phyloP scores from a whole-genome alignment of 176 grass and related monocot genomes.

The Carex pumila region DNA sequence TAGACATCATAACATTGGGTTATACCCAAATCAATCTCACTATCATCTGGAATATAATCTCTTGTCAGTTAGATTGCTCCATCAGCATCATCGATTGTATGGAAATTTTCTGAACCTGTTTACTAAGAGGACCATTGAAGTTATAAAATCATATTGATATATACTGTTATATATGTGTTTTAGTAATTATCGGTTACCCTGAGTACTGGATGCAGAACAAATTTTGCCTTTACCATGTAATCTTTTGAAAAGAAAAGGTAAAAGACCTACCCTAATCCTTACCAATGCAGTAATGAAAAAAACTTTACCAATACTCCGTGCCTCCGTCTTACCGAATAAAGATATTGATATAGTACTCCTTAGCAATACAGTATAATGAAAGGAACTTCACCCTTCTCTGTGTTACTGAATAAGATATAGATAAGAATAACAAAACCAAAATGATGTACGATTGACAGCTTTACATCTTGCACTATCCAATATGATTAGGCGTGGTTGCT shows the following conservation, averaged over 20 bases:
- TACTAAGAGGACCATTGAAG: background rate
- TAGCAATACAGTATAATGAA: background rate
- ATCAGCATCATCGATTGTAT: background rate
- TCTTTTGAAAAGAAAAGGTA: background rate
- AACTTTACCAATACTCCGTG: background rate
- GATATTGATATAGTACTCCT: background rate
- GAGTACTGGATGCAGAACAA: background rate
- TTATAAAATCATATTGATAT: background rate
- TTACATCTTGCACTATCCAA: background rate
- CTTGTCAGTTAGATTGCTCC: background rate
- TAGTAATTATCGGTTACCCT: background rate
- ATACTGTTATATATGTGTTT: background rate
- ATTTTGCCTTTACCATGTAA: background rate
- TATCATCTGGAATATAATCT: background rate
- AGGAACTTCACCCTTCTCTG: background rate
- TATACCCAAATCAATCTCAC: background rate
- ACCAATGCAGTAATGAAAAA: background rate
- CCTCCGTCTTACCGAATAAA: background rate
- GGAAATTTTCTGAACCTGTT: background rate
- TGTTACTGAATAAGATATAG: background rate
- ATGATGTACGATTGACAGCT: background rate
- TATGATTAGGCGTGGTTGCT: background rate
- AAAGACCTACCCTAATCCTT: background rate
- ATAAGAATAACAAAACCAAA: background rate
- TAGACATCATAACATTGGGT: background rate